Percentiles rank a stretch among this genome's conserved stretches.
phyloP scores from a whole-genome alignment of 2,329 filamentous ascomycete species.

The Chaetothyriales sp. region DNA sequence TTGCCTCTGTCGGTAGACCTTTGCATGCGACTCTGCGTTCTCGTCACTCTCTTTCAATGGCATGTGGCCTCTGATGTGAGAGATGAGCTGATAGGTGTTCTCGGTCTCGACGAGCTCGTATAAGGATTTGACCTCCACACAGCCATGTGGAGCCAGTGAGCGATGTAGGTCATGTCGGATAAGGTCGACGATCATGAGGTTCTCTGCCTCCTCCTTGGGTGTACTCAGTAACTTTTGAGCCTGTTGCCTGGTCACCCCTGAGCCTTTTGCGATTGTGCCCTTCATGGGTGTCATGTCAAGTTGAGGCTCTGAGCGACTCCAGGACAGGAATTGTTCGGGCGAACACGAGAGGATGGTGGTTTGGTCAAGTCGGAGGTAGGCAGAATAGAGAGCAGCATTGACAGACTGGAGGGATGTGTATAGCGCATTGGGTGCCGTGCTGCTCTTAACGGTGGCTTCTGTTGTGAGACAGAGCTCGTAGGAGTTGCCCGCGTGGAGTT shows the following conservation, averaged over 20 bases:
- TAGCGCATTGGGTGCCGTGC: conserved; percentile 35
- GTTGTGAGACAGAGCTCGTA: conserved; percentile 78
- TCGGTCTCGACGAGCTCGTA: conserved; percentile 84
- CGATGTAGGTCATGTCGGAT: conserved; percentile 80
- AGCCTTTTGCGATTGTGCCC: conserved; percentile 75
- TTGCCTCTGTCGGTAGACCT: conserved; percentile 18
- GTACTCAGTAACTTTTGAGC: conserved; percentile 61
- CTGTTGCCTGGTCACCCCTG: conserved; percentile 53
- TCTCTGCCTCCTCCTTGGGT: conserved; percentile 86
- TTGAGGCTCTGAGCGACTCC: conserved; percentile 40
- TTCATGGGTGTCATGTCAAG: conserved; percentile 79
- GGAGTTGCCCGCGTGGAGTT: conserved; percentile 63
- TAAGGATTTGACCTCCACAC: conserved; percentile 59
- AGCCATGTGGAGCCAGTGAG: conserved; percentile 6
- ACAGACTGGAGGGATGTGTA: conserved; percentile 56
- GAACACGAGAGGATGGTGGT: conserved; percentile 69
- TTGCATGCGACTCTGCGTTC: background rate
- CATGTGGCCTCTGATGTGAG: conserved; percentile 58
- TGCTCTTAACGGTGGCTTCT: conserved; percentile 50
- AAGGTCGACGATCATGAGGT: conserved; percentile 94
- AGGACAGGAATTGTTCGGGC: conserved; percentile 76
- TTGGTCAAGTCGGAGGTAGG: conserved; percentile 57
- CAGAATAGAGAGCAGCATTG: conserved; percentile 76
- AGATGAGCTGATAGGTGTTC: conserved; percentile 83
- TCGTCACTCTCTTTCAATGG: conserved; percentile 1